Evolutionary conservation across 148 eudicot genomes (phyloP).

Genomic region (Diospyros lotus): DNA sequence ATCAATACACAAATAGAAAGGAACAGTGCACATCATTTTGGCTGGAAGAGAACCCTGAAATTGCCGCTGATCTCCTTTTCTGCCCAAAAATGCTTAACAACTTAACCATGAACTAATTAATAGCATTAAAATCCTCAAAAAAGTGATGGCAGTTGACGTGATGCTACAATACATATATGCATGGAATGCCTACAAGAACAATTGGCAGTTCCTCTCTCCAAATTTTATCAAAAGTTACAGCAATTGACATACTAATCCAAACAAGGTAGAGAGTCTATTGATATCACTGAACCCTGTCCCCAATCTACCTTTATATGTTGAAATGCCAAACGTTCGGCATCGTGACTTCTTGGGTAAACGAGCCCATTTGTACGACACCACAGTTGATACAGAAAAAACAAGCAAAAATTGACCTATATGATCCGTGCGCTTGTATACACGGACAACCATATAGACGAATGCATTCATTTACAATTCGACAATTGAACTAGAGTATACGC

Average conservation of each 20-base stretch:
- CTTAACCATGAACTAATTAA: neutral
- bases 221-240: neutral
- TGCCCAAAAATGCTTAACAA: neutral
- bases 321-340: neutral
- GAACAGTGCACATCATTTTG: neutral
- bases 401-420: neutral
- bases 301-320: neutral
- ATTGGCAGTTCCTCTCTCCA: neutral
- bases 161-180: neutral
- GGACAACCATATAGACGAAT: neutral
- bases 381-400: neutral
- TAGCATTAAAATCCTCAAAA: neutral
- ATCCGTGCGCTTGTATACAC: too few species aligned
- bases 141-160: neutral
- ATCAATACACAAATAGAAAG: conserved; percentile 2
- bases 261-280: too few species aligned
- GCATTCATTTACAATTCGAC: neutral
- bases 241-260: too few species aligned
- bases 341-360: neutral
- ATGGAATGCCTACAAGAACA: neutral
- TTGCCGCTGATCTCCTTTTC: neutral
- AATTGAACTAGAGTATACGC: neutral
- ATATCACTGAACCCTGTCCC: neutral
- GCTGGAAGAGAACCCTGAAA: neutral
- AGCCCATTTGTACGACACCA: neutral